These are phyloP conservation scores for Trametes cinnabarina DNA, from an alignment of 768 basidiomycete genomes.

Conservation along the genomic window DNA sequence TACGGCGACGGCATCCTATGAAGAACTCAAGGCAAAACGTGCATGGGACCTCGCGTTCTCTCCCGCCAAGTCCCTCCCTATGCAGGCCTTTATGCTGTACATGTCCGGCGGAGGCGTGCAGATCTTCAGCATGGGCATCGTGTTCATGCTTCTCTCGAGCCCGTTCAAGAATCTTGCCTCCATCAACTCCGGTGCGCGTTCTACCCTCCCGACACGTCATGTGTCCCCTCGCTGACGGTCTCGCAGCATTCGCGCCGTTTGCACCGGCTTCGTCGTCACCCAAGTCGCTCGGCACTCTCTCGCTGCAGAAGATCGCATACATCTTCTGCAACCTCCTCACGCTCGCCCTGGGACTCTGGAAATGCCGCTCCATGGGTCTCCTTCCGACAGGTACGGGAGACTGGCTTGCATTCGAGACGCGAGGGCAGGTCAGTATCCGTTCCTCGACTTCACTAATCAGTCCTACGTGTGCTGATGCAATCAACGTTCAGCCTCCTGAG, in stretches of 20 bases:
- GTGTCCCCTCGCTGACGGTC: background rate
- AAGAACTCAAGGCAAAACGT: constrained; percentile 68
- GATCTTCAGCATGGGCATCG: constrained; percentile 95
- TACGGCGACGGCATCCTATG: constrained; percentile 48
- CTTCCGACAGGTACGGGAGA: constrained; percentile 89
- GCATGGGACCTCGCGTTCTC: constrained; percentile 84
- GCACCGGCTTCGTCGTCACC: constrained; percentile 57
- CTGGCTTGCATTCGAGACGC: constrained; percentile 91
- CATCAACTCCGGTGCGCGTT: constrained; percentile 70
- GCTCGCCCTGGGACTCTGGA: constrained; percentile 84
- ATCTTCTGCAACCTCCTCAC: constrained; percentile 74
- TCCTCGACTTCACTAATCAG: background rate
- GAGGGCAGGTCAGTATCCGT: constrained; percentile 41
- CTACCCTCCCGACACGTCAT: background rate
- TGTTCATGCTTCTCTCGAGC: constrained; percentile 85
- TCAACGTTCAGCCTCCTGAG: constrained; percentile 10
- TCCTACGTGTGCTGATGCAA: background rate
- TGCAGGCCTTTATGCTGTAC: constrained; percentile 99
- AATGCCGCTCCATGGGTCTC: constrained; percentile 90
- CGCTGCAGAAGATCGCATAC: constrained; percentile 69
- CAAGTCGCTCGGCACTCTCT: constrained; percentile 48
- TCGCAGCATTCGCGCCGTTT: constrained; percentile 67
- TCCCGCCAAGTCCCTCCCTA: constrained; percentile 88
- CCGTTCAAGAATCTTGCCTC: constrained; percentile 82
- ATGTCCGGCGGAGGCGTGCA: constrained; percentile 97